Conservation (phyloP, 2,329 filamentous ascomycete species). For the Pseudopithomyces chartarum region DNA sequence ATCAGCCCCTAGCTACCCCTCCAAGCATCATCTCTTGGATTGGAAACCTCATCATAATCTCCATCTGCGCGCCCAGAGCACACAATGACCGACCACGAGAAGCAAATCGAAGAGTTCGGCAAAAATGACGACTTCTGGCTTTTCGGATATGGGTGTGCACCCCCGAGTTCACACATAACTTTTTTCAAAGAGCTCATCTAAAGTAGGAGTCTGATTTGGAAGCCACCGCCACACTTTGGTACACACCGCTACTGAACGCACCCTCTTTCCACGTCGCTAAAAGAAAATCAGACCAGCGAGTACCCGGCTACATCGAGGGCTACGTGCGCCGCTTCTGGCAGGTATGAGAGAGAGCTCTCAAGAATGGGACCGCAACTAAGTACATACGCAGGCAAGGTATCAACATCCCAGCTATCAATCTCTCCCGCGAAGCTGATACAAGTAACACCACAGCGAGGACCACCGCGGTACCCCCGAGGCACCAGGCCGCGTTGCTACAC, state of each 20-base stretch:
- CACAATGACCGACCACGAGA: conserved; percentile 28
- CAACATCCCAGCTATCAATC: background rate
- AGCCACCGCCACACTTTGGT: conserved; percentile 96
- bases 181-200: conserved; percentile 6
- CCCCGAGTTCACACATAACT: no score
- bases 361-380: conserved; percentile 19
- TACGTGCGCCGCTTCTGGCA: conserved; percentile 99
- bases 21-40: background rate
- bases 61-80: background rate
- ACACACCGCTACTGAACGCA: conserved; percentile 28
- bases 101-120: conserved; percentile 39
- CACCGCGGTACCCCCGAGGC: conserved; percentile 88
- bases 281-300: conserved; percentile 68
- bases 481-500: conserved; percentile 89
- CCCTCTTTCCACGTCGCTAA: conserved; percentile 50
- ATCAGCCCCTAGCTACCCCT: background rate
- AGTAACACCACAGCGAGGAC: conserved; percentile 73
- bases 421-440: background rate
- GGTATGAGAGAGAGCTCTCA: conserved; percentile 60
- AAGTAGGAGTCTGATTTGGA: conserved; percentile 91
- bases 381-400: conserved; percentile 40
- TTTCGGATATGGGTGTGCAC: conserved; percentile 89
- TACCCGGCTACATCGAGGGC: conserved; percentile 89
- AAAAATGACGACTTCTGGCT: conserved; percentile 80
- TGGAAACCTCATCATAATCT: no score